phyloP scores from a whole-genome alignment of 352 stramenopile species.

The Globisporangium perplexum region DNA sequence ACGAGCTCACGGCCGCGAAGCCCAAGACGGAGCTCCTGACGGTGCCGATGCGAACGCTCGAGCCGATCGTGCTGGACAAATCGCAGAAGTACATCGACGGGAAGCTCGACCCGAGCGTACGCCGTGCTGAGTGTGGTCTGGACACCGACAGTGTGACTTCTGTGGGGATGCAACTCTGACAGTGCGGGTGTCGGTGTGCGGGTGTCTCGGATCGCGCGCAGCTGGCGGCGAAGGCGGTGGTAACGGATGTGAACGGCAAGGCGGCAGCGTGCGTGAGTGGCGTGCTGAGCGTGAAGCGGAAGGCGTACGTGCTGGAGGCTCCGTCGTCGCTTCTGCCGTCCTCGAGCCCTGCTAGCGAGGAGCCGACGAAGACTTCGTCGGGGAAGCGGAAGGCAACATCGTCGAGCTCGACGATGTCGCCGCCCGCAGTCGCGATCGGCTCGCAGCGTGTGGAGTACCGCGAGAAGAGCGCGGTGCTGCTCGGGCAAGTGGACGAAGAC shows the following conservation, averaged over 20 bases:
- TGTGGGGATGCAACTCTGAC: neutral
- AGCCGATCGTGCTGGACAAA: slow-evolving; percentile 67
- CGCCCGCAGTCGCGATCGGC: neutral
- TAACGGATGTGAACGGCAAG: slow-evolving; percentile 72
- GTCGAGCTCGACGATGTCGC: slow-evolving; percentile 4
- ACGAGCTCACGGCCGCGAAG: slow-evolving; percentile 66
- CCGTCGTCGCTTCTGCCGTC: neutral
- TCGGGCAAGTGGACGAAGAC: slow-evolving; percentile 77
- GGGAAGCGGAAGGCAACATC: slow-evolving; percentile 12
- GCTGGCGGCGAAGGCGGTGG: slow-evolving; percentile 46
- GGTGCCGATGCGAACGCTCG: slow-evolving; percentile 60
- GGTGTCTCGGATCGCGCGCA: slow-evolving; percentile 6
- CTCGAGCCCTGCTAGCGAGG: neutral
- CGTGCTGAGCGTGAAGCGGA: slow-evolving; percentile 48
- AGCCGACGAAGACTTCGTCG: neutral
- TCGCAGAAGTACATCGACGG: slow-evolving; percentile 83
- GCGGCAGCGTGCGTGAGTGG: slow-evolving; percentile 51
- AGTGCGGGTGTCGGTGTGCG: neutral
- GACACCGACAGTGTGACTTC: no score
- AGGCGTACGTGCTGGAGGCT: slow-evolving; percentile 53
- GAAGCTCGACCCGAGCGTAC: slow-evolving; percentile 62
- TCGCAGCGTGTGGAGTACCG: slow-evolving; percentile 45
- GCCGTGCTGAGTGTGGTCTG: neutral
- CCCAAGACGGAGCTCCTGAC: slow-evolving; percentile 68
- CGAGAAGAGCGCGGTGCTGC: slow-evolving; percentile 48